Evolutionary conservation across 805 yeast genomes (phyloP).

Genomic region (Hanseniaspora nectarophila): DNA sequence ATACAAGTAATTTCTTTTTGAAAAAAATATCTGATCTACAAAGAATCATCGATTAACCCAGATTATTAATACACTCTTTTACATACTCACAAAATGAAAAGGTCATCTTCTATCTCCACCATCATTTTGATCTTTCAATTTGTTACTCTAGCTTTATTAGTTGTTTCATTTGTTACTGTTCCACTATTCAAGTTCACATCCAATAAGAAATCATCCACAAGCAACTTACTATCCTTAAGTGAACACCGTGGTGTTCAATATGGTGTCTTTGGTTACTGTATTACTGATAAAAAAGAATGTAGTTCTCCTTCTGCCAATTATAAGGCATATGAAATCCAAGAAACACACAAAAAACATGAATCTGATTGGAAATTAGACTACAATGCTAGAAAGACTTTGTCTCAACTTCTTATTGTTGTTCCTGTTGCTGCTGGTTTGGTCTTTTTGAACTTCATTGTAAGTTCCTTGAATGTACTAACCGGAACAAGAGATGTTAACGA

Average conservation of each 20-base stretch:
- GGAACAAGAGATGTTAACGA: conserved; percentile 24
- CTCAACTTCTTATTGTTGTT: conserved; percentile 43
- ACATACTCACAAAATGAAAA: conserved; percentile 1
- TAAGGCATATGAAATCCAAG: conserved; percentile 28
- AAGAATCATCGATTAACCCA: too few species aligned
- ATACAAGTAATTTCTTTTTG: too few species aligned
- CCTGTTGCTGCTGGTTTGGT: conserved; percentile 61
- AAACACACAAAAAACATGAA: conserved; percentile 19
- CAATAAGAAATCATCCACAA: conserved; percentile 31
- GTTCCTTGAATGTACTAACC: conserved; percentile 23
- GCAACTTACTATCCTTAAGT: conserved; percentile 9
- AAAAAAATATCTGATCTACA: too few species aligned
- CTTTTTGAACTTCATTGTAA: conserved; percentile 34
- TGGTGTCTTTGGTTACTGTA: conserved; percentile 62
- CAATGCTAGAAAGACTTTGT: conserved; percentile 39
- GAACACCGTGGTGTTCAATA: conserved; percentile 35
- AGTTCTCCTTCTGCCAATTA: conserved; percentile 38
- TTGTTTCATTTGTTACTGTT: conserved; percentile 48
- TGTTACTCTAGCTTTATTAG: conserved; percentile 48
- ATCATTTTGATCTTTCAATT: conserved; percentile 36
- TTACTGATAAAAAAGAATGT: conserved; percentile 28
- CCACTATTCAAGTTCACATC: conserved; percentile 42
- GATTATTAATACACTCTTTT: too few species aligned
- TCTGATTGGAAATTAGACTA: conserved; percentile 39
- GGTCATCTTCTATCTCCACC: conserved; percentile 24